Conservation (phyloP, 208 protist genomes). For the Acanthamoeba healyi region DNA sequence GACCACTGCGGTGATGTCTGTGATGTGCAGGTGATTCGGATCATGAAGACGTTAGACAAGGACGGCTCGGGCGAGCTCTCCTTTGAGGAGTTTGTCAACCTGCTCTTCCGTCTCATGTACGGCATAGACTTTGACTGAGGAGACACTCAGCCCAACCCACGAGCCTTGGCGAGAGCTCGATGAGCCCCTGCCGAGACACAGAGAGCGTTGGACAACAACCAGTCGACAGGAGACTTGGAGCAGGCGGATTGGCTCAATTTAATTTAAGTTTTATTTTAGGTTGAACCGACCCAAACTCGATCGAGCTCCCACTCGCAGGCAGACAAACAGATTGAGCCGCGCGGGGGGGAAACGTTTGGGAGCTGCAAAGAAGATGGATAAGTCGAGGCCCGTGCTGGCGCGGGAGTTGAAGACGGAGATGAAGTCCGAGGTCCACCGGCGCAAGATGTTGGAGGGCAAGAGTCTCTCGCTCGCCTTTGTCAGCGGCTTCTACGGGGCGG, state of each 20-base stretch:
- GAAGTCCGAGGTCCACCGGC: conserved; percentile 20
- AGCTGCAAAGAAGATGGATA: background rate
- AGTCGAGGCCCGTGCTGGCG: background rate
- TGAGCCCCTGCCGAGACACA: no score
- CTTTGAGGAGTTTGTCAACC: background rate
- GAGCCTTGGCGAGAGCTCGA: no score
- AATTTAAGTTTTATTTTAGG: no score
- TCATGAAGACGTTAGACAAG: conserved; percentile 1
- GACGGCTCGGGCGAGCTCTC: conserved; percentile 8
- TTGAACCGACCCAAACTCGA: no score
- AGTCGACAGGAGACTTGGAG: no score
- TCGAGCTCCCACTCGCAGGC: no score
- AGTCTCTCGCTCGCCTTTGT: conserved; percentile 12
- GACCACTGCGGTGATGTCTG: background rate
- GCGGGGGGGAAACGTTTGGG: no score
- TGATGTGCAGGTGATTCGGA: background rate
- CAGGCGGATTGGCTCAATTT: no score
- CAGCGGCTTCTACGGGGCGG: conserved; percentile 51
- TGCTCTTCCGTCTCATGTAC: conserved; percentile 1
- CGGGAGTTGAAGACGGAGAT: conserved; percentile 31
- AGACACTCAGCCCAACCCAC: no score
- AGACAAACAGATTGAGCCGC: background rate
- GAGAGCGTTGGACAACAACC: no score
- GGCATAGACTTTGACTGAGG: background rate
- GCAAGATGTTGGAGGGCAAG: conserved; percentile 49